Evolutionary conservation across 768 basidiomycete genomes (phyloP), one percentile per base, ranked within the genome.

Genomic region (Pleurotus pulmonarius): DNA sequence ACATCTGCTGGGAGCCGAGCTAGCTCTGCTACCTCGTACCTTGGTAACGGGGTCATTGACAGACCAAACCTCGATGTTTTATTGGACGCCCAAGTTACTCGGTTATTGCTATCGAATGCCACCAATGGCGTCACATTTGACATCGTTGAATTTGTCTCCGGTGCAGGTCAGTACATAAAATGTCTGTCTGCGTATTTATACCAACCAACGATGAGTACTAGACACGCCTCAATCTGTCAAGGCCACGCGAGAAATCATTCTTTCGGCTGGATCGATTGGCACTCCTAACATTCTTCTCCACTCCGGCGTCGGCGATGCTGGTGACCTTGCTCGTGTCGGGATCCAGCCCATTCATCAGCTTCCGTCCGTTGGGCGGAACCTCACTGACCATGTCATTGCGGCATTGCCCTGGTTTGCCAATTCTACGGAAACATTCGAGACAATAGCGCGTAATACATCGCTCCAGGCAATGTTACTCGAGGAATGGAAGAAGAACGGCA

Each of bases 221-320:
- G 38, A 26, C n/a, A 7, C 3, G 5, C n/a, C n/a, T 4, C 20
- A 7, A n/a, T 26, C 34, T 9, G 43, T 70, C n/a, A 58, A 57
- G 56, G 46, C 49, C 40, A 9, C 11, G 25, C 38, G 65, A 24
- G 70, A 72, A 49, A 65, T 73, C 6, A 60, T 73, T 29, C 58
- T 73, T 5, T 68, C 66, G 7, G 69, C 67, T 1, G 71, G 71
- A 3, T 25, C 66, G 1, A 60, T 69, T 56, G 67, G 65, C 5
- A 69, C 67, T 5, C 65, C 69, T 13, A 52, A 57, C 15, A 55
- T 69, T 29, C 57, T 70, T 9, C 45, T 66, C 53, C 57, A 61
- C 6, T 66, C 65, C 6, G 69, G 69, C 20, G 65, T 71, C 29
- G 70, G 70, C 4, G 58, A 65, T 45, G 9, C 38, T 0, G 22